phyloP scores from a whole-genome alignment of 2,329 filamentous ascomycete genomes.

The Aspergillus clavatus region DNA sequence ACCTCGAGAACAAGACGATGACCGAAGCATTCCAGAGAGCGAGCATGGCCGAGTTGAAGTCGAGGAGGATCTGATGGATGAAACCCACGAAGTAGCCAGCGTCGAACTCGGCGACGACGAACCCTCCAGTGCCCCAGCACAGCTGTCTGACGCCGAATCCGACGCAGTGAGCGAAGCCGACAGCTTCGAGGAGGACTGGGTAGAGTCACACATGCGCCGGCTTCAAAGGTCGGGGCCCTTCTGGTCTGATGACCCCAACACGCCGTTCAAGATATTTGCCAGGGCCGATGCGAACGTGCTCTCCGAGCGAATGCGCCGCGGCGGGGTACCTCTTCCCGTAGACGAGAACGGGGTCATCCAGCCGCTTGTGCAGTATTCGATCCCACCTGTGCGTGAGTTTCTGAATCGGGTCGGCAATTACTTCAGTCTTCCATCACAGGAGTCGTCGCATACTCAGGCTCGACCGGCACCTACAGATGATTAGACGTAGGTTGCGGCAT shows the following conservation, averaged over 20 bases:
- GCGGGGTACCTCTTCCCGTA: constrained; percentile 21
- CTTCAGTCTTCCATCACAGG: too few species aligned
- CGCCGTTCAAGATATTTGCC: constrained; percentile 38
- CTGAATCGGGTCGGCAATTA: background rate
- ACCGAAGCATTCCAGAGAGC: background rate
- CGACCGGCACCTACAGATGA: too few species aligned
- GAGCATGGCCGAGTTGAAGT: constrained; percentile 8
- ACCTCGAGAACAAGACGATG: background rate
- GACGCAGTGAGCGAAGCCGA: constrained; percentile 7
- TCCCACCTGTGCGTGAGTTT: background rate
- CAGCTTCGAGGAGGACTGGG: constrained; percentile 26
- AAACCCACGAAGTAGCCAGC: constrained; percentile 33
- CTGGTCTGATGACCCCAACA: constrained; percentile 34
- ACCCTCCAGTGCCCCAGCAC: constrained; percentile 1
- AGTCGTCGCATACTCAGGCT: too few species aligned
- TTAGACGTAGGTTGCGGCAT: too few species aligned
- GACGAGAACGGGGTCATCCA: constrained; percentile 33
- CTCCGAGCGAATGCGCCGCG: constrained; percentile 25
- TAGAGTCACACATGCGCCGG: constrained; percentile 24
- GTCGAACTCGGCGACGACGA: constrained; percentile 34
- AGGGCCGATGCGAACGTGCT: constrained; percentile 30
- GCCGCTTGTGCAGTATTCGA: constrained; percentile 3
- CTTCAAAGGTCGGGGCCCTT: constrained; percentile 12
- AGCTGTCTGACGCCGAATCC: constrained; percentile 1
- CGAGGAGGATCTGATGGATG: constrained; percentile 12